phyloP scores from a whole-genome alignment of 2,329 filamentous ascomycete species.

The Ophiosphaerella herpotricha region DNA sequence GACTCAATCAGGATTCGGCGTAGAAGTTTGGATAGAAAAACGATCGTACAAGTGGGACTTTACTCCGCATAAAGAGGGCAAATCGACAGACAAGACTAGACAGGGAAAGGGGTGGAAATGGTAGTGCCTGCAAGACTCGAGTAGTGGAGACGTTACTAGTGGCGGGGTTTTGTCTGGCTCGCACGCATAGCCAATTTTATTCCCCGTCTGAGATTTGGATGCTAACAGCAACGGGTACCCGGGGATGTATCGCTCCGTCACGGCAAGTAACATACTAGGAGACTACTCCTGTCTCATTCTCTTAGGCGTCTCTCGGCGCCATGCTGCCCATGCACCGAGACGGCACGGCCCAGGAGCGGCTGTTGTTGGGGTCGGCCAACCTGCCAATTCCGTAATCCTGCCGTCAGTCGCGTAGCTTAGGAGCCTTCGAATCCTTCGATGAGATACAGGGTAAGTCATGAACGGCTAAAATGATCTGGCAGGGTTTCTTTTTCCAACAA shows the following conservation, averaged over 20 bases:
- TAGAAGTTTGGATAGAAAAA: not conserved
- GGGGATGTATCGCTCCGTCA: not conserved
- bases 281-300: slow-evolving; percentile 5
- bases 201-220: not conserved
- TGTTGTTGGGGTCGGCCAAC: slow-evolving; percentile 3
- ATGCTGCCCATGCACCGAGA: slow-evolving; percentile 4
- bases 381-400: slow-evolving; percentile 2
- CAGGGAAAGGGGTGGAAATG: not conserved
- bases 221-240: not conserved
- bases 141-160: not conserved
- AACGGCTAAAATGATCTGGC: not conserved
- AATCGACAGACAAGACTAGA: not conserved
- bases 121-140: slow-evolving; percentile 1
- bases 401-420: not conserved
- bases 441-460: not conserved
- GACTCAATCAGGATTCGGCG: not conserved
- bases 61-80: not conserved
- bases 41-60: slow-evolving; percentile 1
- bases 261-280: not conserved
- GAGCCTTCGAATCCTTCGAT: not conserved
- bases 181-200: too few relatives aligned
- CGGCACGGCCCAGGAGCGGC: not conserved
- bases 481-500: not conserved
- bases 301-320: slow-evolving; percentile 8
- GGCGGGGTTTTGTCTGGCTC: not conserved